These are phyloP conservation scores for Blastocystis sp. DNA, from an alignment of 352 stramenopile genomes.

Conservation along the genomic window DNA sequence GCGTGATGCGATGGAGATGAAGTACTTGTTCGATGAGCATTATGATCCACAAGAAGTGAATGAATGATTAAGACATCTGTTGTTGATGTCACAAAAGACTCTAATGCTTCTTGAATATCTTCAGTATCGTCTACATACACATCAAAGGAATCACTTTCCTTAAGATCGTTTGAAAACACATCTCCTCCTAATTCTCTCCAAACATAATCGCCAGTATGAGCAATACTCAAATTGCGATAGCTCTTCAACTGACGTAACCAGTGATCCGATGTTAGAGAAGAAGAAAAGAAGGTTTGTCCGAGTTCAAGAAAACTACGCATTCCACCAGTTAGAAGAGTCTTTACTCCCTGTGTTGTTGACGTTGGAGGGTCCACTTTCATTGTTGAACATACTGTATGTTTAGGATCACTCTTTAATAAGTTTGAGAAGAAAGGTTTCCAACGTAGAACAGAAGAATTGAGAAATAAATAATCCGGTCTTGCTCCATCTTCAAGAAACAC, in stretches of 20 bases:
- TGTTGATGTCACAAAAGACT: neutral
- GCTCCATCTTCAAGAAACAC: conserved; percentile 56
- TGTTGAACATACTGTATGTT: conserved; percentile 49
- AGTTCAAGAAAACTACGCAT: conserved; percentile 35
- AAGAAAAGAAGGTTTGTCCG: conserved; percentile 45
- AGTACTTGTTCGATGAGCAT: conserved; percentile 33
- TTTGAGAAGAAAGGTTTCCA: conserved; percentile 36
- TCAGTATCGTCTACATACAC: conserved; percentile 41
- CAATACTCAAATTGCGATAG: conserved; percentile 25
- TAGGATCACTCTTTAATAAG: neutral
- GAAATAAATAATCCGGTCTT: conserved; percentile 39
- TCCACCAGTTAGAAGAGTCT: conserved; percentile 39
- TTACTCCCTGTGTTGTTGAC: conserved; percentile 52
- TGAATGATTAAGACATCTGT: conserved; percentile 38
- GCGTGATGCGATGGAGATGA: conserved; percentile 13
- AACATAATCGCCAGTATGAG: conserved; percentile 37
- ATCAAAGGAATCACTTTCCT: conserved; percentile 27
- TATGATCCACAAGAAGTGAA: conserved; percentile 52
- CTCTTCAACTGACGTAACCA: neutral
- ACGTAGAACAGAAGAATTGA: neutral
- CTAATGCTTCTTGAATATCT: conserved; percentile 1
- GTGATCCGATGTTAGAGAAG: neutral
- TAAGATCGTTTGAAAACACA: conserved; percentile 9
- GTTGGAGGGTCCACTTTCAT: conserved; percentile 50
- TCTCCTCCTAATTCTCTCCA: conserved; percentile 35